Conservation (phyloP, 257 asterid genomes). For the Gynochthodes officinalis region DNA sequence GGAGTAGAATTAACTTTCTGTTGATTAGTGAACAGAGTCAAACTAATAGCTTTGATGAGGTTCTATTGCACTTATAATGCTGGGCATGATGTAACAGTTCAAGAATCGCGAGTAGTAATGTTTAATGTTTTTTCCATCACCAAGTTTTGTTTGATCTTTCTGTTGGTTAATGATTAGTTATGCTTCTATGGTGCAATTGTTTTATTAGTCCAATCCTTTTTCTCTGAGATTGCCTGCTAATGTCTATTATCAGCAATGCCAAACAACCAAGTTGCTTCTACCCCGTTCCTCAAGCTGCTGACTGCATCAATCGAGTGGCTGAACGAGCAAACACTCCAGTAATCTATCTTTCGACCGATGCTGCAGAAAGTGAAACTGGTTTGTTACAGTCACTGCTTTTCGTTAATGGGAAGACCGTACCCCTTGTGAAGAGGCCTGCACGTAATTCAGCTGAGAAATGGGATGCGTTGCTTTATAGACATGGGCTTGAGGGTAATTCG, state of each 20-base stretch:
- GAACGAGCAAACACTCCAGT: constrained; percentile 73
- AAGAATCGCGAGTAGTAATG: neutral
- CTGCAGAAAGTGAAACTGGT: constrained; percentile 89
- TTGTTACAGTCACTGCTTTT: constrained; percentile 77
- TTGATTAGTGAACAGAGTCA: neutral
- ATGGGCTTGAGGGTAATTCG: constrained; percentile 70
- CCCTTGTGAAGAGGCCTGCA: constrained; percentile 81
- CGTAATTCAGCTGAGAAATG: constrained; percentile 93
- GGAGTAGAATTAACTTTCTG: no score
- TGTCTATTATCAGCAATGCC: constrained; percentile 70
- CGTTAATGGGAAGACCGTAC: constrained; percentile 71
- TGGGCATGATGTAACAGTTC: neutral
- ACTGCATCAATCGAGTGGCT: constrained; percentile 78
- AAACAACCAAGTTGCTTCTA: constrained; percentile 86
- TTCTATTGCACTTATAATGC: neutral
- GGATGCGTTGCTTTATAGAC: constrained; percentile 94
- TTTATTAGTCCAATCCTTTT: neutral
- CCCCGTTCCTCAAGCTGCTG: constrained; percentile 96
- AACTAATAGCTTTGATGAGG: neutral
- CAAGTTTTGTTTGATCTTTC: no score
- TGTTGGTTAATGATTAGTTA: neutral
- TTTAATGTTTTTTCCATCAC: no score
- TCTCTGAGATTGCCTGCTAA: constrained; percentile 18
- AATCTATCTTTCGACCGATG: constrained; percentile 91
- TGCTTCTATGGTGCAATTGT: neutral